Base-by-base conservation (phyloP, 2,329 filamentous ascomycete species). In the Ceratocystis colombiana region DNA sequence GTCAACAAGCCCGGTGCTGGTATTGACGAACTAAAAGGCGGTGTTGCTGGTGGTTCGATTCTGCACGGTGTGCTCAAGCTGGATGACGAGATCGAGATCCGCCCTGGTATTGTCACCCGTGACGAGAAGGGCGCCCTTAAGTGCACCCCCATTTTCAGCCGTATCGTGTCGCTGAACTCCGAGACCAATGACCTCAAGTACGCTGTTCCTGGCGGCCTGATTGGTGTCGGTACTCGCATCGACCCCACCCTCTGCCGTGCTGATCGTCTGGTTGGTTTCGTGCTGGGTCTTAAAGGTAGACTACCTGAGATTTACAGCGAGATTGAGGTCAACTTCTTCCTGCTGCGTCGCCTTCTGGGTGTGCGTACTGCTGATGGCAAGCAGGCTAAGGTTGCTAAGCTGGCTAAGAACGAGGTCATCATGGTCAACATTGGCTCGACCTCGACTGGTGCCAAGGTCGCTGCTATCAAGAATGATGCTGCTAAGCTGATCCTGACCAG, bases 391-490 rank as follows among this genome's bases (percentile, higher is more conserved):
- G 94, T 99, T 71, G 91, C 92, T 72, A 99, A 99, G 82, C 83
- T 99, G 70, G 82, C 91, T 67, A 99, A 97, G 86, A 96, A 96
- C 79, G 94, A 99, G 78, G 91, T 97, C 73, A 88, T 99, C 78
- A 97, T 99, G 94, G 94, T 99, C 71, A 99, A 99, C 82, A 99
- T 99, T 75, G 94, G 94, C 69, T 96, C 90, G 46, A 97, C 93
- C 8, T 95, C 94, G 61, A 96, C 93, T 15, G 94, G 94, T 77
- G 94, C 94, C 71, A 99, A 97, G 85, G 90, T 99, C 65, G 85
- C 94, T 68, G 93, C 90, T 73, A 95, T 97, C 75, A 96, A 94
- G 84, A 92, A 93, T 74, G 94, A 99, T 83, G 93, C 92, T 67
- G 94, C 94, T 67, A 96, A 96, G 81, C 83, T 99, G 71, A 88